Percentiles rank a stretch among this genome's conserved stretches.
These are phyloP conservation scores for Aechmea fasciata DNA, from an alignment of 176 grass and related monocot species.

Conservation along the genomic window DNA sequence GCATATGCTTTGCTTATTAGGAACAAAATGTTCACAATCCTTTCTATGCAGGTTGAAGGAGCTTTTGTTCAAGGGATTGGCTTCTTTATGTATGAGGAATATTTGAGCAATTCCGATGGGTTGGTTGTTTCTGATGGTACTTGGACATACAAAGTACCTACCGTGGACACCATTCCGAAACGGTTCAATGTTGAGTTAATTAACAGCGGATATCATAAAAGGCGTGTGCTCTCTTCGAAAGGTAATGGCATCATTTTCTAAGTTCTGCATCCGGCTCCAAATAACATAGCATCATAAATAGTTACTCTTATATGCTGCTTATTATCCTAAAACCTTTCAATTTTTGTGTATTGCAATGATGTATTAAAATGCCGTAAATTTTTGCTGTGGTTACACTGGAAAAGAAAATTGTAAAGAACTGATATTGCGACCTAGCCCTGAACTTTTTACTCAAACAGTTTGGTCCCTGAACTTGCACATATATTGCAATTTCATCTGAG, in stretches of 20 bases:
- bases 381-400: no score
- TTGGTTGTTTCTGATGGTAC: constrained; percentile 75
- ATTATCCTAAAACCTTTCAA: neutral
- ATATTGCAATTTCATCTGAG: neutral
- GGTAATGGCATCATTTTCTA: constrained; percentile 24
- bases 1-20: neutral
- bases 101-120: constrained; percentile 55
- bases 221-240: constrained; percentile 88
- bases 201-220: constrained; percentile 82
- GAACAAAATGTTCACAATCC: neutral
- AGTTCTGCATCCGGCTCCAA: neutral
- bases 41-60: constrained; percentile 64
- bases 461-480: no score
- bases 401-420: no score
- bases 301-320: neutral
- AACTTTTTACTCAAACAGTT: no score
- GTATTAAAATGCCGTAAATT: no score
- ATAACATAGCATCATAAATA: neutral
- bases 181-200: constrained; percentile 84
- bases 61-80: constrained; percentile 93
- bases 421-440: no score
- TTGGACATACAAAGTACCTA: constrained; percentile 97
- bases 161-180: constrained; percentile 71
- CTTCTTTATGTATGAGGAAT: constrained; percentile 79
- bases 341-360: neutral